Evolutionary conservation across 2,329 filamentous ascomycete species (phyloP), one percentile per base, ranked within the genome.

Genomic region (Achaetomium macrosporum): DNA sequence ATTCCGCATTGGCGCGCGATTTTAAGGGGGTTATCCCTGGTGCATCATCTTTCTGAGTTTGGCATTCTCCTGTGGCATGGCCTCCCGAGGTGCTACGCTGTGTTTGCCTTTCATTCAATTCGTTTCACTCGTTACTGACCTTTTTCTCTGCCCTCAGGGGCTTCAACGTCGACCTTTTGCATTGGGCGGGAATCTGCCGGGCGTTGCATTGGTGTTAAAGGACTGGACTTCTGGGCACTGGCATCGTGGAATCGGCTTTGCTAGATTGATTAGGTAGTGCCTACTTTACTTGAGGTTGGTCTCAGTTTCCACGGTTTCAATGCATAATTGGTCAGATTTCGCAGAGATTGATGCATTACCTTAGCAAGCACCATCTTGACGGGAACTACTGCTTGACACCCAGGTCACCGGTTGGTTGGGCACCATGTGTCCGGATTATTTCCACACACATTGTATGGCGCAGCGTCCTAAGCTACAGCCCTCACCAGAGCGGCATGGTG

Each of bases 1-100:
- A 10, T 57, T 59, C 40, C 53, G 53, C 17, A 52, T 59, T 16
- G 58, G 57, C 15, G 36, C 53, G n/a, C 55, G 55, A 9, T 55
- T 48, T 16, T 59, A 47, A 20, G 45, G 3, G 30, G 25, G 12
- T 19, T 2, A 25, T 15, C 41, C 61, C 16, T 13, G n/a, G 12
- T 36, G 43, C 17, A 25, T 33, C 10, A 4, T 19, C 7, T 20
- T 29, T 35, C 9, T n/a, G n/a, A 16, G 37, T 44, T 13, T 30
- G 31, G 40, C 35, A 20, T 39, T 43, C 2, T 13, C n/a, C 47
- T 37, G 4, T n/a, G 17, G 31, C 36, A 16, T 40, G 16, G 25
- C 5, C 29, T 10, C 7, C 41, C 13, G 13, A 11, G 29, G 15
- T 42, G 17, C 19, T 42, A 15, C 16, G 25, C 8, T 33, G n/a